Percentiles rank a stretch among this genome's conserved stretches.
phyloP scores from a whole-genome alignment of 225 moss, liverwort and hornwort species.

The Rhytidiadelphus loreus region DNA sequence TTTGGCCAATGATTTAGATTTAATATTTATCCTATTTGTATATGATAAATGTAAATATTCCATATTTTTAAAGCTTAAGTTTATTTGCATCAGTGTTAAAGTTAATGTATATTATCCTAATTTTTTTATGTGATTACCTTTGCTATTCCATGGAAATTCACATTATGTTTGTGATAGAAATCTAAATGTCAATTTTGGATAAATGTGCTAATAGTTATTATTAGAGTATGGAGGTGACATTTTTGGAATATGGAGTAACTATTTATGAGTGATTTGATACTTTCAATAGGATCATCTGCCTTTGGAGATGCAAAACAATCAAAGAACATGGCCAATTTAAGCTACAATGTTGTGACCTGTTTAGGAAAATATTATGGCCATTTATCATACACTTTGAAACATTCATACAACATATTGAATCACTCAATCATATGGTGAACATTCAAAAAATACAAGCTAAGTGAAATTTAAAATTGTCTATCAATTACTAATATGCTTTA shows the following conservation, averaged over 20 bases:
- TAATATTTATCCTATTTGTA: fast-evolving
- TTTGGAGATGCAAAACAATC: not conserved
- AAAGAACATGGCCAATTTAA: not conserved
- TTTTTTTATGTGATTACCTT: not conserved
- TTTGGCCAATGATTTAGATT: too few species aligned
- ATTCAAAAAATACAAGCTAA: too few species aligned
- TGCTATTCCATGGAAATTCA: fast-evolving
- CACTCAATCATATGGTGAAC: too few species aligned
- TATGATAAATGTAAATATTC: not conserved
- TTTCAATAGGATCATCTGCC: not conserved
- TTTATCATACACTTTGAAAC: not conserved
- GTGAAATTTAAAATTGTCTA: too few species aligned
- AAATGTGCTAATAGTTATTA: not conserved
- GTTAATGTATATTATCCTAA: not conserved
- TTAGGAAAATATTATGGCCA: not conserved
- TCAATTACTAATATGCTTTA: too few species aligned
- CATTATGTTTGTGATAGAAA: not conserved
- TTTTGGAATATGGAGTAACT: not conserved
- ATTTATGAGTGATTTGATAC: too few species aligned
- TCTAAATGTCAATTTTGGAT: not conserved
- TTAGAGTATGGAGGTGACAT: not conserved
- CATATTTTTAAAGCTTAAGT: too few species aligned
- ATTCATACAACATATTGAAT: not conserved
- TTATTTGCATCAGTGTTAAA: not conserved
- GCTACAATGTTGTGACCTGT: not conserved